Base-by-base conservation (phyloP, 2,329 filamentous ascomycete species). In the Ustulina deusta region DNA sequence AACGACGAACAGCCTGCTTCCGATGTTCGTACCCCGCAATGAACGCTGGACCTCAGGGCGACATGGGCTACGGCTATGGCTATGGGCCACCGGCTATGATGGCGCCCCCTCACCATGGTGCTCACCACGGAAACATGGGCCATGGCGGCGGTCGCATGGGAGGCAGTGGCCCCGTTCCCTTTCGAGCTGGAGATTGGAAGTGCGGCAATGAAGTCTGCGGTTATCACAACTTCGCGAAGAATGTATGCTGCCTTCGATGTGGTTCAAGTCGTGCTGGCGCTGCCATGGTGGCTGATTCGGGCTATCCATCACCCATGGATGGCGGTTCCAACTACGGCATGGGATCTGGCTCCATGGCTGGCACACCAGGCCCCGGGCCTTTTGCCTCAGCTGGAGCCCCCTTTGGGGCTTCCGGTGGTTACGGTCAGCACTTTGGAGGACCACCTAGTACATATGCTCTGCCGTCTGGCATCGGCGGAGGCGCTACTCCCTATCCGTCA, bases 211-310 rank as follows among this genome's bases (percentile, higher is more conserved):
- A 99, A 78, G 94, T 94, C 42, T 99, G 96, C 79, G 93, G 93
- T 66, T 99, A 99, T 81, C 96, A 99, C 85, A 99, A 99, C 84
- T 99, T 99, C 79, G 96, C 96, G 69, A 99, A 99, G 88, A 99
- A 99, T 76, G 95, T 98, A 65, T 97, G 93, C 82, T 99, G 96
- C 81, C 89, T 99, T 70, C 93, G 96, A 68, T 99, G 96, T 78
- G 96, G 96, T 79, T 96, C 95, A 61, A 97, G 94, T 80, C 93
- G 96, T 75, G 95, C 95, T 69, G 93, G 93, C 70, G 96, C 96
- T 66, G 94, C 95, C 17, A 93, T 99, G 58, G 93, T 98, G 65
- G 95, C 95, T 34, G 96, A 98, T 80, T 95, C 94, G 44, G 93
- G 93, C 49, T 97, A 96, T 81, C 91, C 93, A 15, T 94, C 93